phyloP scores from a whole-genome alignment of 306 rosid species.

The Abrus pulchellus region DNA sequence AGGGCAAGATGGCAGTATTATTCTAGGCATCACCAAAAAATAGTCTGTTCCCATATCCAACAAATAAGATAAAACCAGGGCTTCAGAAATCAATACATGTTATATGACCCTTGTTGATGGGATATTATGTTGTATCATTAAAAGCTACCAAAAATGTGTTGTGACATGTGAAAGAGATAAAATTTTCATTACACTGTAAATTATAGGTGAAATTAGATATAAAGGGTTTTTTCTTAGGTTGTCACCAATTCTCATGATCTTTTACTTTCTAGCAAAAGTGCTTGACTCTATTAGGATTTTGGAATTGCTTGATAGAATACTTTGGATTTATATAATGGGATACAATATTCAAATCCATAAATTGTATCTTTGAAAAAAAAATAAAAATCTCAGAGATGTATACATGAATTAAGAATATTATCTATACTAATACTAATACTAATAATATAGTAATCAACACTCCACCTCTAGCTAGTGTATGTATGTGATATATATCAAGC shows the following conservation, averaged over 20 bases:
- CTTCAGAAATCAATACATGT: not conserved
- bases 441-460: not conserved
- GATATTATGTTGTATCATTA: not conserved
- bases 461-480: not conserved
- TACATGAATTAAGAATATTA: not conserved
- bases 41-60: not conserved
- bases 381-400: not conserved
- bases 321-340: not conserved
- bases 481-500: not conserved
- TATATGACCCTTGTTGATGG: not conserved
- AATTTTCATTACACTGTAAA: not conserved
- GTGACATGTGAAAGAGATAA: not conserved
- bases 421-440: not conserved
- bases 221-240: not conserved
- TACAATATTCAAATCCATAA: not conserved
- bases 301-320: not conserved
- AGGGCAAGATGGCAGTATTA: conserved; percentile 16
- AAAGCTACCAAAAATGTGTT: not conserved
- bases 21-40: conserved; percentile 23
- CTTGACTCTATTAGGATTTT: not conserved
- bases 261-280: not conserved
- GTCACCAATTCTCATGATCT: conserved; percentile 20
- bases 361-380: not conserved
- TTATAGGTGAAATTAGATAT: not conserved
- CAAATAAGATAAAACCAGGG: conserved; percentile 8